Evolutionary conservation across 495 filamentous ascomycete genomes (phyloP).

Genomic region (Aspergillus homomorphus): DNA sequence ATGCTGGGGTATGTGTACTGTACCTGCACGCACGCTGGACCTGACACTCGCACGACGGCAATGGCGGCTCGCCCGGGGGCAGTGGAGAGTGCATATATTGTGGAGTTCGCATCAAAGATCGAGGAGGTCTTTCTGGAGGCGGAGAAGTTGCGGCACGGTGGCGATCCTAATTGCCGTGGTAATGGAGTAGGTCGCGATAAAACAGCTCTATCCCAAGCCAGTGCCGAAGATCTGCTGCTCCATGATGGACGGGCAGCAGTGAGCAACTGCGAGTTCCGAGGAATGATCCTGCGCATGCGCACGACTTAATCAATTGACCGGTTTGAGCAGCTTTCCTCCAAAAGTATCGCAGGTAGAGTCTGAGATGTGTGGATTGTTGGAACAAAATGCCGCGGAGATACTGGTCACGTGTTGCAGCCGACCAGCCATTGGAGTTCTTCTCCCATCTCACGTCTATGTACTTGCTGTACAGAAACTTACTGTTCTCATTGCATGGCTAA

Average conservation of each 20-base stretch:
- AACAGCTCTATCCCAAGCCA: slow-evolving; percentile 10
- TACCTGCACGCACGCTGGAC: slow-evolving; percentile 69
- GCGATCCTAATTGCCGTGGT: slow-evolving; percentile 1
- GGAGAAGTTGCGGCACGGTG: slow-evolving; percentile 27
- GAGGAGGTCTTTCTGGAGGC: slow-evolving; percentile 14
- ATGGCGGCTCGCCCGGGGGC: slow-evolving; percentile 84
- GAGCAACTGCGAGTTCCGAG: slow-evolving; percentile 28
- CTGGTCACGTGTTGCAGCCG: background rate
- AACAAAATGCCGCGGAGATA: background rate
- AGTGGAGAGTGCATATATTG: slow-evolving; percentile 92
- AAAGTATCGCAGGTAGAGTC: background rate
- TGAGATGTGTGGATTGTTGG: too few species aligned
- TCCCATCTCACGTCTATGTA: background rate
- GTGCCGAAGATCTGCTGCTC: slow-evolving; percentile 10
- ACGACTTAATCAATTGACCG: background rate
- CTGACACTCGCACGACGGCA: slow-evolving; percentile 86
- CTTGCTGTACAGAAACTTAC: too few species aligned
- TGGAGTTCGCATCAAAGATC: slow-evolving; percentile 45
- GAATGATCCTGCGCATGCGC: slow-evolving; percentile 35
- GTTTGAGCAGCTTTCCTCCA: background rate
- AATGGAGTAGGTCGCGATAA: slow-evolving; percentile 14
- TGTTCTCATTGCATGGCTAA: too few species aligned
- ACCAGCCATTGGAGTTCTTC: too few species aligned
- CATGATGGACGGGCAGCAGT: slow-evolving; percentile 26
- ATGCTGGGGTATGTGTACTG: slow-evolving; percentile 16